phyloP scores from a whole-genome alignment of 768 basidiomycete genomes.

The Suillus sp. region DNA sequence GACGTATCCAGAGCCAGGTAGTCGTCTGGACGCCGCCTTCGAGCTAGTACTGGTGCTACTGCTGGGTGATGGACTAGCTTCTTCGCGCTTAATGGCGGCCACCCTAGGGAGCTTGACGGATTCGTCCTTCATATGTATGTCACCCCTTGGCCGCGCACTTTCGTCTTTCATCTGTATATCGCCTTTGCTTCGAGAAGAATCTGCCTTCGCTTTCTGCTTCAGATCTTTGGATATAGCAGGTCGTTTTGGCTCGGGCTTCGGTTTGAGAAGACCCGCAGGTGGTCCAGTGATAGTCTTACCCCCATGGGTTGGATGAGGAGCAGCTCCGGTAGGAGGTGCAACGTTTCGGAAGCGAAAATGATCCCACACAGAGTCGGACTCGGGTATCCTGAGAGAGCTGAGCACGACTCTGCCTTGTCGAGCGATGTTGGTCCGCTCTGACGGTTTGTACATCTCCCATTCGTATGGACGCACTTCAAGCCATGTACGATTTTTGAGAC shows the following conservation, averaged over 20 bases:
- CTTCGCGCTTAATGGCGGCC: slow-evolving; percentile 33
- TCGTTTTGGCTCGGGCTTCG: slow-evolving; percentile 44
- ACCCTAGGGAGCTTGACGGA: slow-evolving; percentile 32
- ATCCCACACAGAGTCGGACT: slow-evolving; percentile 64
- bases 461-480: slow-evolving; percentile 70
- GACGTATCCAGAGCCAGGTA: slow-evolving; percentile 53
- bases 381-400: slow-evolving; percentile 52
- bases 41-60: slow-evolving; percentile 21
- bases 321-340: slow-evolving; percentile 15
- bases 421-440: slow-evolving; percentile 51
- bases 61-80: slow-evolving; percentile 21
- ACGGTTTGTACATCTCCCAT: slow-evolving; percentile 51
- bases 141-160: slow-evolving; percentile 33
- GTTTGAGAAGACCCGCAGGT: slow-evolving; percentile 11
- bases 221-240: slow-evolving; percentile 46
- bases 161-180: slow-evolving; percentile 44
- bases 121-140: slow-evolving; percentile 54
- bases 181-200: slow-evolving; percentile 33
- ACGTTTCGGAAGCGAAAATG: slow-evolving; percentile 44
- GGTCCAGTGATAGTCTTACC: slow-evolving; percentile 17
- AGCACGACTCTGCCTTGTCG: slow-evolving; percentile 53
- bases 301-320: slow-evolving; percentile 16
- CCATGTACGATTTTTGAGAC: slow-evolving; percentile 61
- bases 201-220: slow-evolving; percentile 42
- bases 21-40: slow-evolving; percentile 31